A percentile compares a stretch with the other conserved stretches of the same genome.
Evolutionary conservation across 495 filamentous ascomycete genomes (phyloP).

Genomic region (Bathelium albidoporum): DNA sequence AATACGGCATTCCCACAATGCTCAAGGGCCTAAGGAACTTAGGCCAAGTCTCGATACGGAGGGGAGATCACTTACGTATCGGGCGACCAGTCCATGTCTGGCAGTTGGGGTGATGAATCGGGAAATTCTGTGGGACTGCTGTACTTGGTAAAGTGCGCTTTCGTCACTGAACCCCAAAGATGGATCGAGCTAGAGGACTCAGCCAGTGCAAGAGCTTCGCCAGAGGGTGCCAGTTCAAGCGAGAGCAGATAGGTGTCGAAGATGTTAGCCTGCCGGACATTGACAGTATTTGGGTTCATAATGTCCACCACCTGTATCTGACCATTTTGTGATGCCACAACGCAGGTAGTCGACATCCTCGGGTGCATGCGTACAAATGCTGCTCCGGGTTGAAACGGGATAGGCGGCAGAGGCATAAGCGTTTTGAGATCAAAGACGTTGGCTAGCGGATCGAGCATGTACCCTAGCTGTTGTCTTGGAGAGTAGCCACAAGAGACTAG

Average conservation of each 20-base stretch:
- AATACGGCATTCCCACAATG: slow-evolving; percentile 84
- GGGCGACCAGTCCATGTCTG: slow-evolving; percentile 53
- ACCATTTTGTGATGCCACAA: slow-evolving; percentile 79
- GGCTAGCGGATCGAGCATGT: slow-evolving; percentile 76
- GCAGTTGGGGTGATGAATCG: slow-evolving; percentile 43
- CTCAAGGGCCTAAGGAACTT: slow-evolving; percentile 54
- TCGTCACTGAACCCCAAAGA: slow-evolving; percentile 84
- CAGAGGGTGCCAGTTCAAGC: slow-evolving; percentile 81
- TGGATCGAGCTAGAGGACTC: slow-evolving; percentile 71
- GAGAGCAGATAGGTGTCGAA: slow-evolving; percentile 54
- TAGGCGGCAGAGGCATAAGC: slow-evolving; percentile 69
- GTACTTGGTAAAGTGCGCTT: slow-evolving; percentile 82
- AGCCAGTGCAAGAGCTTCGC: slow-evolving; percentile 74
- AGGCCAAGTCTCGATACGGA: not conserved
- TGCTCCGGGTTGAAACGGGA: slow-evolving; percentile 83
- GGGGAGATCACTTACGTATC: slow-evolving; percentile 47
- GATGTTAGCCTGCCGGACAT: slow-evolving; percentile 76
- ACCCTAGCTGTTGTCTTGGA: slow-evolving; percentile 49
- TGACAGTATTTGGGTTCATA: slow-evolving; percentile 84
- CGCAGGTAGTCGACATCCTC: slow-evolving; percentile 80
- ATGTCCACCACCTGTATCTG: slow-evolving; percentile 92
- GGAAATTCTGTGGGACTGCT: slow-evolving; percentile 68
- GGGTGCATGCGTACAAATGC: slow-evolving; percentile 94
- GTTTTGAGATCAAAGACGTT: slow-evolving; percentile 93
- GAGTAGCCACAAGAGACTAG: slow-evolving; percentile 94